phyloP scores from a whole-genome alignment of 2,329 filamentous ascomycete species.

The Cordyceps farinosa region DNA sequence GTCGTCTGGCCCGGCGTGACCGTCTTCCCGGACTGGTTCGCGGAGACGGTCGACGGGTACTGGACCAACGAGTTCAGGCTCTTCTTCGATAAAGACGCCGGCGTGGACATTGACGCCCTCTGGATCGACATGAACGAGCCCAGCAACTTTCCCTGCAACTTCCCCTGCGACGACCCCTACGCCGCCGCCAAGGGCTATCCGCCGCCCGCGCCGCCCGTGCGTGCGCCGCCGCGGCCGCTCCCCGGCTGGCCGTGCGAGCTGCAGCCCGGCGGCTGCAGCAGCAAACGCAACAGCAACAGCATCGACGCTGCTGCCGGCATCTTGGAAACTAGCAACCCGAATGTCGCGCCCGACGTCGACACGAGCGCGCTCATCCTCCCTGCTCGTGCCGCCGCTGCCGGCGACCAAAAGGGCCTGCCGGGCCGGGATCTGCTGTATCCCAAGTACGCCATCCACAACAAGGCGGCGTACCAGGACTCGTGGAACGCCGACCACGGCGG shows the following conservation, averaged over 20 bases:
- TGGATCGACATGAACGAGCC: conserved; percentile 67
- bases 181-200: conserved; percentile 42
- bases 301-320: neutral
- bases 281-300: neutral
- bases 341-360: neutral
- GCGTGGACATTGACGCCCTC: conserved; percentile 70
- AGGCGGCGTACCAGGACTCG: conserved; percentile 42
- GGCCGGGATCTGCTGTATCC: conserved; percentile 24
- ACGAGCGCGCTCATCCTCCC: conserved; percentile 15
- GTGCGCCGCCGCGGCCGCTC: conserved; percentile 60
- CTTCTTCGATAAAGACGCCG: conserved; percentile 61
- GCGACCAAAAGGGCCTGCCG: conserved; percentile 30
- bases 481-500: conserved; percentile 58
- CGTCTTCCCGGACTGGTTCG: conserved; percentile 74
- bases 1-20: conserved; percentile 77
- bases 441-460: conserved; percentile 23
- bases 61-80: conserved; percentile 64
- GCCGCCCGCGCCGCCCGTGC: conserved; percentile 59
- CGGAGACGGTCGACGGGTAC: conserved; percentile 54
- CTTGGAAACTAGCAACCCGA: neutral
- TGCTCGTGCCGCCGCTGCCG: conserved; percentile 56
- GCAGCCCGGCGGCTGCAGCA: conserved; percentile 56
- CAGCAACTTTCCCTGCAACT: conserved; percentile 35
- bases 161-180: conserved; percentile 56
- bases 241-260: conserved; percentile 58